These are phyloP conservation scores for Clitocybe nebularis DNA, from an alignment of 1,284 basidiomycete genomes.

Conservation along the genomic window DNA sequence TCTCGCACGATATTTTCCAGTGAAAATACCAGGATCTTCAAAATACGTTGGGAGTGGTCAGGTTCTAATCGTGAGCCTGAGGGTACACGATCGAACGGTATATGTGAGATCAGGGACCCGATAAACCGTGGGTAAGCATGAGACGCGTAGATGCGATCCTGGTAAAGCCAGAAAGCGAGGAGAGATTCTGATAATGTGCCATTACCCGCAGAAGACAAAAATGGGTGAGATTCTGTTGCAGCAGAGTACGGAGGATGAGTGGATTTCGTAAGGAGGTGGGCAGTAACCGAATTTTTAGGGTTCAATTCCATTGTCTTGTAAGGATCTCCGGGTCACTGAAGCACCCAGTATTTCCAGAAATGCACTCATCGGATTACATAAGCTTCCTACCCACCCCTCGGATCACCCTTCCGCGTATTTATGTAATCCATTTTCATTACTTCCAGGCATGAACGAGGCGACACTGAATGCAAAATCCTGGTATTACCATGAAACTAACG, in stretches of 20 bases:
- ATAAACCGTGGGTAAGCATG: conserved; percentile 64
- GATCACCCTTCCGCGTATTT: no score
- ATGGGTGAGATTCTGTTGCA: conserved; percentile 50
- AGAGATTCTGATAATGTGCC: conserved; percentile 41
- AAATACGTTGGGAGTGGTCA: conserved; percentile 37
- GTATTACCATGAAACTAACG: no score
- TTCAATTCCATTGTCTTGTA: neutral
- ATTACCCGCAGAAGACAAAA: conserved; percentile 50
- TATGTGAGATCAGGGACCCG: conserved; percentile 48
- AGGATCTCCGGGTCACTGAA: no score
- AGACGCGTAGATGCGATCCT: conserved; percentile 68
- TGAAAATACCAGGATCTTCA: conserved; percentile 46
- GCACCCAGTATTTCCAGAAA: no score
- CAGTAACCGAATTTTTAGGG: conserved; percentile 19
- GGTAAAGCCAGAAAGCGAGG: conserved; percentile 58
- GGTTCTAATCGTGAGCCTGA: conserved; percentile 31
- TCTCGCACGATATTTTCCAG: conserved; percentile 59
- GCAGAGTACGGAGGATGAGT: conserved; percentile 34
- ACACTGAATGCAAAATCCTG: no score
- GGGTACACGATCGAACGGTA: conserved; percentile 41
- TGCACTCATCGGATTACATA: no score
- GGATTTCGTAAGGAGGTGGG: conserved; percentile 32
- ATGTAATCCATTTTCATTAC: no score
- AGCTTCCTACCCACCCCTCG: no score
- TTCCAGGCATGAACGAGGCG: no score